These are phyloP conservation scores for Conticribra guillardii DNA, from an alignment of 108 stramenopile genomes.

Conservation along the genomic window DNA sequence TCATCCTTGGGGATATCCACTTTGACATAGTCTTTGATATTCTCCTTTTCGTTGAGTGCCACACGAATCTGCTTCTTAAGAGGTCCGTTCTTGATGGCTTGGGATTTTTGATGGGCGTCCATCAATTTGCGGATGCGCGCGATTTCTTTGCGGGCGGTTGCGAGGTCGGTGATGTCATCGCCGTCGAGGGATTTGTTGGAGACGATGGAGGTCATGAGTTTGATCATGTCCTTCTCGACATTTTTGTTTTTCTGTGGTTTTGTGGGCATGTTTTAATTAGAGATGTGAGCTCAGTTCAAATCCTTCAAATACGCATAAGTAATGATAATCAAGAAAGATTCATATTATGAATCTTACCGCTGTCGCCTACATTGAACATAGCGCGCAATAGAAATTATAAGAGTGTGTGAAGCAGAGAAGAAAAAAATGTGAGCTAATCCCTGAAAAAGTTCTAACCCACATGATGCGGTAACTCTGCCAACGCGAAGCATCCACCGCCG, in stretches of 20 bases:
- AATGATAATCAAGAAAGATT: too few species aligned
- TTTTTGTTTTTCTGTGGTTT: neutral
- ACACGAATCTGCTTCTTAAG: constrained; percentile 8
- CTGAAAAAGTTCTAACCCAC: too few species aligned
- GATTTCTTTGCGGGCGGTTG: constrained; percentile 32
- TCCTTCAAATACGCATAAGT: neutral
- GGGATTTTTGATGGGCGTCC: constrained; percentile 20
- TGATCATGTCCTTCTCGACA: constrained; percentile 9
- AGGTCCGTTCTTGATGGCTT: neutral
- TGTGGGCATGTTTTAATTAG: too few species aligned
- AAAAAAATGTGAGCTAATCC: too few species aligned
- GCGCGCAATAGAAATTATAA: too few species aligned
- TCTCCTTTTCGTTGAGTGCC: constrained; percentile 31
- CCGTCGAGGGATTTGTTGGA: constrained; percentile 28
- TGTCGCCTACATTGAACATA: too few species aligned
- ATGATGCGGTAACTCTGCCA: too few species aligned
- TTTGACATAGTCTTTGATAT: constrained; percentile 45
- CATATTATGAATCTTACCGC: too few species aligned
- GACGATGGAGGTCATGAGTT: constrained; percentile 34
- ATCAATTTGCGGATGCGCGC: constrained; percentile 41
- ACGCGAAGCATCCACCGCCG: too few species aligned
- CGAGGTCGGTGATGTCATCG: constrained; percentile 28
- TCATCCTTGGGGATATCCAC: constrained; percentile 51
- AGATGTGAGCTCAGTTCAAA: neutral
- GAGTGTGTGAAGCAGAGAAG: too few species aligned